These are phyloP conservation scores for Quercus phellos DNA, from an alignment of 331 rosid genomes.

Conservation along the genomic window DNA sequence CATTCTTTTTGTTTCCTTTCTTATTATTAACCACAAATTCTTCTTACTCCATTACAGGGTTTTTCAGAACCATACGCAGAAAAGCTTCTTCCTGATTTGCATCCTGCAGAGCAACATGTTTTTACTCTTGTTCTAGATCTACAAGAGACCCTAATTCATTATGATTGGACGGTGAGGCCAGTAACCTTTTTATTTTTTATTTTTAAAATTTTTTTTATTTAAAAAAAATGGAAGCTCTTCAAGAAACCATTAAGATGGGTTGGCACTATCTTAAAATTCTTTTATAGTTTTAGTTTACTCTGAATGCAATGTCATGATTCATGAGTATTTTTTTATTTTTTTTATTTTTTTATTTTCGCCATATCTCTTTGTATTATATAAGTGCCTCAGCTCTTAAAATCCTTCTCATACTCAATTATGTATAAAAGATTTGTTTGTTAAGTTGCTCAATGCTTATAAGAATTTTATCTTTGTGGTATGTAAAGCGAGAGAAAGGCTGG, in stretches of 20 bases:
- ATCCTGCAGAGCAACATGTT: conserved; percentile 69
- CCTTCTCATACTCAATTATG: neutral
- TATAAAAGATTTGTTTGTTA: neutral
- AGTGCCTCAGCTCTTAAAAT: neutral
- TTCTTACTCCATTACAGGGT: conserved; percentile 45
- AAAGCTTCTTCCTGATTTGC: conserved; percentile 98
- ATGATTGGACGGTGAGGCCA: conserved; percentile 77
- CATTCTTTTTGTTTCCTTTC: neutral
- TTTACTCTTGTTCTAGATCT: conserved; percentile 95
- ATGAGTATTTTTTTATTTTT: neutral
- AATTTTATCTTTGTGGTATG: conserved; percentile 23
- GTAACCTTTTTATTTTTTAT: neutral
- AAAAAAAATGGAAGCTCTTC: neutral
- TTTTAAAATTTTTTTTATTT: neutral
- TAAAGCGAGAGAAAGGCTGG: conserved; percentile 93
- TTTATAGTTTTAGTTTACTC: neutral
- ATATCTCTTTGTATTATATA: neutral
- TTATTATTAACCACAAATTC: conserved; percentile 16
- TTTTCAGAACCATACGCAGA: conserved; percentile 85
- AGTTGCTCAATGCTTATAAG: neutral
- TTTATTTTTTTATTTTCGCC: neutral
- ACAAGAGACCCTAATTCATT: conserved; percentile 81
- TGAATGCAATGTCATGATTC: neutral
- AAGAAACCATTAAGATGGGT: neutral
- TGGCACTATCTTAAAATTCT: neutral